These are phyloP conservation scores for Phytophthora chlamydospora DNA, from an alignment of 352 stramenopile genomes.

Conservation along the genomic window DNA sequence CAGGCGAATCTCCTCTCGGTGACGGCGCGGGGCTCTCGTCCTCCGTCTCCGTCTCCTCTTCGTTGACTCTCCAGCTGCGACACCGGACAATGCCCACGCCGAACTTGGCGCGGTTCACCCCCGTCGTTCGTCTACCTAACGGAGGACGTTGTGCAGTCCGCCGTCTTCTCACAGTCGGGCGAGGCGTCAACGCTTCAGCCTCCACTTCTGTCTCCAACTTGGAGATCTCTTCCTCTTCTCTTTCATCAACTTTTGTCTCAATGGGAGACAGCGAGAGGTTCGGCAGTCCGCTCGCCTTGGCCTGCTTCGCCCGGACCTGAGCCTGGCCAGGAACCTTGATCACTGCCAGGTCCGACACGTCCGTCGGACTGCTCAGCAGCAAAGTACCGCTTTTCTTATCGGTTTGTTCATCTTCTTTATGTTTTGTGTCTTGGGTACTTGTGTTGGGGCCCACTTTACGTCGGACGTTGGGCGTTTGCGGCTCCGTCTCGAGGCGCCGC, in stretches of 20 bases:
- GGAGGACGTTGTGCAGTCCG: constrained; percentile 12
- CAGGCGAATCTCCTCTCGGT: neutral
- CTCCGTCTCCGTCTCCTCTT: constrained; percentile 35
- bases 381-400: constrained; percentile 3
- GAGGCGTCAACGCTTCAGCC: constrained; percentile 13
- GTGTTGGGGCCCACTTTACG: constrained; percentile 5
- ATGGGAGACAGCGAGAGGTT: constrained; percentile 10
- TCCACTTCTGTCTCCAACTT: constrained; percentile 13
- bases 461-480: constrained; percentile 7
- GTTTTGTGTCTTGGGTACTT: neutral
- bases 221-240: constrained; percentile 7
- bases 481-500: constrained; percentile 9
- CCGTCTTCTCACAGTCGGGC: constrained; percentile 8
- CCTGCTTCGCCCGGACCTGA: constrained; percentile 24
- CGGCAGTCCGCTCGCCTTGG: constrained; percentile 20
- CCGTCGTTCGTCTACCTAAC: constrained; percentile 15
- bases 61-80: constrained; percentile 16
- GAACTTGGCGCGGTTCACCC: constrained; percentile 20
- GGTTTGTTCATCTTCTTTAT: neutral
- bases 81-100: constrained; percentile 35
- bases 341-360: constrained; percentile 24
- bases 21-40: constrained; percentile 18
- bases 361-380: constrained; percentile 30
- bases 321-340: neutral
- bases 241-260: constrained; percentile 13